A percentile compares a stretch with the other conserved stretches of the same genome.
These are phyloP conservation scores for Aspergillus aculeatinus DNA, from an alignment of 2,329 filamentous ascomycete genomes.

Conservation along the genomic window DNA sequence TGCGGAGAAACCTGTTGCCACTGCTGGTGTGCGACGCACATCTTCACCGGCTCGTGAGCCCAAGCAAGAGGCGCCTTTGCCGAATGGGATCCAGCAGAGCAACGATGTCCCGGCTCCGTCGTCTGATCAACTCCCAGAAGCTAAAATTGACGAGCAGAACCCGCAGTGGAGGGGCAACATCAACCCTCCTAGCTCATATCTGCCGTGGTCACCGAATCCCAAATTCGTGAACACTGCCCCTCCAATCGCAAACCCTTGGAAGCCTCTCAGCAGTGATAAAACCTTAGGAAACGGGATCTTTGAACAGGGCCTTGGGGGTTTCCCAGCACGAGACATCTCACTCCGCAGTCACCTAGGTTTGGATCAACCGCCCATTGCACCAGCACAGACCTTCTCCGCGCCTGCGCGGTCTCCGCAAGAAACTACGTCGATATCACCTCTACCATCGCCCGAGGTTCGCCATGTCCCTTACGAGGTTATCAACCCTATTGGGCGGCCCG, in stretches of 20 bases:
- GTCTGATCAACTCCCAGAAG: conserved; percentile 24
- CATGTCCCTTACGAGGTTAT: conserved; percentile 39
- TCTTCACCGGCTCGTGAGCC: conserved; percentile 34
- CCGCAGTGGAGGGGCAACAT: conserved; percentile 41
- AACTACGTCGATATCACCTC: conserved; percentile 31
- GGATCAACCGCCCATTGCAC: conserved; percentile 39
- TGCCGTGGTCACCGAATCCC: conserved; percentile 37
- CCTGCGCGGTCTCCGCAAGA: conserved; percentile 35
- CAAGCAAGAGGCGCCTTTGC: conserved; percentile 23
- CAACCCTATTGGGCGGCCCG: conserved; percentile 43
- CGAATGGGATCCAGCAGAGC: conserved; percentile 33
- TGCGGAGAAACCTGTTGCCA: conserved; percentile 31
- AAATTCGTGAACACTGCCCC: conserved; percentile 34
- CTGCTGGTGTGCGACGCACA: conserved; percentile 28
- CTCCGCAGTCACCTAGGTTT: conserved; percentile 43
- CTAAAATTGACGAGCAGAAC: conserved; percentile 34
- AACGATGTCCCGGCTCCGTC: conserved; percentile 22
- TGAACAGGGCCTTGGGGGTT: conserved; percentile 52
- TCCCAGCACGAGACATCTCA: conserved; percentile 45
- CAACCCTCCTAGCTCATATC: conserved; percentile 37
- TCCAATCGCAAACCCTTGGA: conserved; percentile 57
- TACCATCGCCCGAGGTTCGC: conserved; percentile 42
- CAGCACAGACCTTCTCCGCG: conserved; percentile 33
- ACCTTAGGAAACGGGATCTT: conserved; percentile 65
- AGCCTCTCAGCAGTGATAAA: conserved; percentile 55